phyloP scores from a whole-genome alignment of 202 grass and related monocot genomes.

The Tripidium arundinaceum region DNA sequence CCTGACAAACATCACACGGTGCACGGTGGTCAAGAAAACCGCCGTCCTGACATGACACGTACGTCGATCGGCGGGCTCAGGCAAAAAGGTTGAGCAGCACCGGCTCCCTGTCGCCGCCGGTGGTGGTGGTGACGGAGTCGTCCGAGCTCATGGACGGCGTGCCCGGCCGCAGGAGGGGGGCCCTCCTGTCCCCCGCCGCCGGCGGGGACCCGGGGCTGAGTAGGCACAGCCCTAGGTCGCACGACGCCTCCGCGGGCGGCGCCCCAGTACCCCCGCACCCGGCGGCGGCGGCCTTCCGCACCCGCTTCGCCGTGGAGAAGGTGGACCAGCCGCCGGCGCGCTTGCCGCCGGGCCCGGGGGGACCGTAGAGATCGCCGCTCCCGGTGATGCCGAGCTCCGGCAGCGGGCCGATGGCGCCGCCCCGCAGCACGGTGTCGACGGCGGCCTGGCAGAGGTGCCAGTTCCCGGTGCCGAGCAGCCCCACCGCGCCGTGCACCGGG shows the following conservation, averaged over 20 bases:
- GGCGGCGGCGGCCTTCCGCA: background rate
- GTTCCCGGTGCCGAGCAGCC: slow-evolving; percentile 55
- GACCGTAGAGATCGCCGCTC: slow-evolving; percentile 15
- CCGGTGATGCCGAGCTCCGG: slow-evolving; percentile 32
- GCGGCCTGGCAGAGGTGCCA: slow-evolving; percentile 89
- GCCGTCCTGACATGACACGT: background rate
- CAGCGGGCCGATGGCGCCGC: slow-evolving; percentile 50
- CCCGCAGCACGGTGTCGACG: slow-evolving; percentile 70
- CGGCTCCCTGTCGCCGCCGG: slow-evolving; percentile 34
- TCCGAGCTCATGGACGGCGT: slow-evolving; percentile 74
- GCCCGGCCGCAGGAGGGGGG: slow-evolving; percentile 21
- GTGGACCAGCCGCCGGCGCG: slow-evolving; percentile 38
- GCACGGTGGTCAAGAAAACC: background rate
- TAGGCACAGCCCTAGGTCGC: slow-evolving; percentile 62
- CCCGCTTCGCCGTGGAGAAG: slow-evolving; percentile 51
- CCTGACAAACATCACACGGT: background rate
- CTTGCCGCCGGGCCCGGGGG: slow-evolving; percentile 8
- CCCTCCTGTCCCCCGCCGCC: background rate
- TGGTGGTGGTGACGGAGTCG: slow-evolving; percentile 51
- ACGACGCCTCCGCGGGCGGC: background rate
- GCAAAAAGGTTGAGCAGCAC: slow-evolving; percentile 73
- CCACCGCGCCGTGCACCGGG: slow-evolving; percentile 67
- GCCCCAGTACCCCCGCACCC: too few relatives aligned
- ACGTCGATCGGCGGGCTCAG: slow-evolving; percentile 20
- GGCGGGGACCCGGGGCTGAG: slow-evolving; percentile 24